A percentile compares a stretch with the other conserved stretches of the same genome.
phyloP scores from a whole-genome alignment of 192 early-diverging fungal species.

The Coemansia sp. region DNA sequence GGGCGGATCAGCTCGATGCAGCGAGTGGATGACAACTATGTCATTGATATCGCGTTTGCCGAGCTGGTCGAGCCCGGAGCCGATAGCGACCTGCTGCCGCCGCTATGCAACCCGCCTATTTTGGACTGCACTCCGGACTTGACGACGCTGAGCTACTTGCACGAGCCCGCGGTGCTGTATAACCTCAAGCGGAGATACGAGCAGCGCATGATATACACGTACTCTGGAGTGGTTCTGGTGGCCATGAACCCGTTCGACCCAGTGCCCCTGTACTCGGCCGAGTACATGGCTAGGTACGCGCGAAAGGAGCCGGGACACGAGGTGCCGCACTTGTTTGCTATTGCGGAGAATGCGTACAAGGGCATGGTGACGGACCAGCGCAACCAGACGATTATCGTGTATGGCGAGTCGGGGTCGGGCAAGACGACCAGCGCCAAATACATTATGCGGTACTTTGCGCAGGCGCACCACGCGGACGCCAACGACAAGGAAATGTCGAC shows the following conservation, averaged over 20 bases:
- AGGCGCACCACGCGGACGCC: slow-evolving; percentile 68
- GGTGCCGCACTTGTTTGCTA: slow-evolving; percentile 98
- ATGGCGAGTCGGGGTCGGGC: slow-evolving; percentile 95
- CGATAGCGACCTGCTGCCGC: slow-evolving; percentile 64
- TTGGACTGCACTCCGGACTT: slow-evolving; percentile 86
- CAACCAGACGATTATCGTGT: slow-evolving; percentile 98
- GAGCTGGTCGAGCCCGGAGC: slow-evolving; percentile 46
- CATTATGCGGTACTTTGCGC: slow-evolving; percentile 97
- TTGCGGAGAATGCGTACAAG: slow-evolving; percentile 96
- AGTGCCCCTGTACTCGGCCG: slow-evolving; percentile 79
- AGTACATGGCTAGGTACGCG: slow-evolving; percentile 86
- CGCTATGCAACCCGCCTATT: slow-evolving; percentile 89
- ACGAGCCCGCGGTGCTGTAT: slow-evolving; percentile 93
- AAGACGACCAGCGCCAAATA: slow-evolving; percentile 96
- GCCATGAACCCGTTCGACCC: slow-evolving; percentile 94
- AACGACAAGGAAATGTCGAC: slow-evolving; percentile 46
- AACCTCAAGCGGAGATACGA: slow-evolving; percentile 88
- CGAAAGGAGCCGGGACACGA: slow-evolving; percentile 62
- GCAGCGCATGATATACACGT: slow-evolving; percentile 95
- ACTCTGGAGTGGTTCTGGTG: slow-evolving; percentile 97
- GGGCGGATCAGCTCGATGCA: slow-evolving; percentile 42
- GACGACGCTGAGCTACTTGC: slow-evolving; percentile 86
- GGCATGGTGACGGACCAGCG: slow-evolving; percentile 87
- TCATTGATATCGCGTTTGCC: slow-evolving; percentile 40
- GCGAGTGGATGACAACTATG: slow-evolving; percentile 26